Conservation (phyloP, 164 flowering plant species). For the Vitis rotundifolia region DNA sequence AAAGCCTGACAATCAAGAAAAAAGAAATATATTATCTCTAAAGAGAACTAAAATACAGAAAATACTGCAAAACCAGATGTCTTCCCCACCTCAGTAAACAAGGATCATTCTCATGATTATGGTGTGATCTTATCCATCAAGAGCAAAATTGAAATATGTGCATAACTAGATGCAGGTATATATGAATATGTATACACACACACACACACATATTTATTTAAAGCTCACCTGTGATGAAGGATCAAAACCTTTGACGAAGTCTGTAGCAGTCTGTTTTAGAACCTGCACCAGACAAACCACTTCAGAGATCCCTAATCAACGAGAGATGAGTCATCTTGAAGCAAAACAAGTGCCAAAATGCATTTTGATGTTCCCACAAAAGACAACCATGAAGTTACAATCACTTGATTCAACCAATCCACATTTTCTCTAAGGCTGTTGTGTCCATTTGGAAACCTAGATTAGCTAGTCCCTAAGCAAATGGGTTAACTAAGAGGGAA, state of each 20-base stretch:
- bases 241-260: constrained; percentile 69
- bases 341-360: too few relatives aligned
- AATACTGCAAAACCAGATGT: neutral
- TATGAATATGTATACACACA: neutral
- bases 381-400: too few relatives aligned
- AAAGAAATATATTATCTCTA: constrained; percentile 2
- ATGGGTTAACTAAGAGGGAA: too few relatives aligned
- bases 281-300: constrained; percentile 46
- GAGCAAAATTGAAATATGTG: neutral
- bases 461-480: too few relatives aligned
- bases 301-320: neutral
- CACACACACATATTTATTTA: neutral
- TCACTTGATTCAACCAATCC: too few relatives aligned
- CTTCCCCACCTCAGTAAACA: neutral
- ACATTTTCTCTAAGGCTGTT: too few relatives aligned
- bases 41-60: neutral
- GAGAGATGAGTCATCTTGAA: neutral
- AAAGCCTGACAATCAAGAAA: constrained; percentile 40
- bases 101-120: neutral
- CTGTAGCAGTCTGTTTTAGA: constrained; percentile 63
- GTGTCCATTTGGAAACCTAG: too few relatives aligned
- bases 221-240: constrained; percentile 73
- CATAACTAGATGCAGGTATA: neutral
- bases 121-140: neutral
- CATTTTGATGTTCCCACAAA: too few relatives aligned